phyloP scores from a whole-genome alignment of 225 moss, liverwort and hornwort species.

The Rhytidiadelphus loreus region DNA sequence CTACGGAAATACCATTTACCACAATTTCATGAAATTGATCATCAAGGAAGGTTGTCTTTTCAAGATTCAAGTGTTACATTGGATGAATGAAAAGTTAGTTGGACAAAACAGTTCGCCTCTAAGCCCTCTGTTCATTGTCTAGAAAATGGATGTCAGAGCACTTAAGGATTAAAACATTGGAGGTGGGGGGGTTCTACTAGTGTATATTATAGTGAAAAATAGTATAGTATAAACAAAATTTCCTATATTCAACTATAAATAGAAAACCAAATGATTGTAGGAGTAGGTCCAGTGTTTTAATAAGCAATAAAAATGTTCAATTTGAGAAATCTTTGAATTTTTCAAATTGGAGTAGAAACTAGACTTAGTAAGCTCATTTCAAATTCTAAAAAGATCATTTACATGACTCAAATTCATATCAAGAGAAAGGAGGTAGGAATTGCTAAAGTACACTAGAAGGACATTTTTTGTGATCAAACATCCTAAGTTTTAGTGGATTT shows the following conservation, averaged over 20 bases:
- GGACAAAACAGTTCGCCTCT: too few species aligned
- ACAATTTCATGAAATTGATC: too few species aligned
- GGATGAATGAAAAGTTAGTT: too few species aligned
- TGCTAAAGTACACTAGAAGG: neutral
- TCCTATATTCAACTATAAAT: neutral
- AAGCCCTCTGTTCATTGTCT: too few species aligned
- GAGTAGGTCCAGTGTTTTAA: neutral
- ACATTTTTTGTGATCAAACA: neutral
- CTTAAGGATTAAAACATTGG: too few species aligned
- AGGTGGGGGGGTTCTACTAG: too few species aligned
- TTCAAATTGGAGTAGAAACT: neutral
- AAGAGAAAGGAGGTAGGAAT: neutral
- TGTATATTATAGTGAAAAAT: neutral
- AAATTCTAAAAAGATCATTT: neutral
- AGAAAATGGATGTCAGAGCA: too few species aligned
- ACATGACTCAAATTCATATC: neutral
- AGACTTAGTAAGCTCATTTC: neutral
- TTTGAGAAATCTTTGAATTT: neutral
- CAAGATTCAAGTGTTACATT: too few species aligned
- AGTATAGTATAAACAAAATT: neutral
- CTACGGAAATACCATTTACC: too few species aligned
- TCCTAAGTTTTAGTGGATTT: too few species aligned
- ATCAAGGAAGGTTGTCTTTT: too few species aligned
- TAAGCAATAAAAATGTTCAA: neutral
- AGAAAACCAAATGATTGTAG: rapidly evolving